Conservation (phyloP, 2,329 filamentous ascomycete species). For the Juglanconis oblonga region DNA sequence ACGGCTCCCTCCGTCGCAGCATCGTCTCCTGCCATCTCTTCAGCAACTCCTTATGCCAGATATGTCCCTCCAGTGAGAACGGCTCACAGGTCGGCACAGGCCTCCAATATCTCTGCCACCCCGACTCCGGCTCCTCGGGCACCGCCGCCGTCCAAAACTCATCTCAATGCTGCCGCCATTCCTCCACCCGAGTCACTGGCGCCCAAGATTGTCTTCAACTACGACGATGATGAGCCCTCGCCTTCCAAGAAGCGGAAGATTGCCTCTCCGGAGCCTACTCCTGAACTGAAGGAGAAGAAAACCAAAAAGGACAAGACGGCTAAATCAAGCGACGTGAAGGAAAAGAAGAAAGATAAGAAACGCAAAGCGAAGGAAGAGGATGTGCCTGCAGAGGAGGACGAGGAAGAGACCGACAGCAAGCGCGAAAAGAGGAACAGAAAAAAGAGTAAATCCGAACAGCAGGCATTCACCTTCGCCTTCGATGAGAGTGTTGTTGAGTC, state of each 20-base stretch:
- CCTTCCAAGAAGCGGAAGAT: constrained; percentile 18
- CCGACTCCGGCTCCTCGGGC: not conserved
- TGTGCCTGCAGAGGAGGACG: constrained; percentile 22
- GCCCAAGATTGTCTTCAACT: constrained; percentile 25
- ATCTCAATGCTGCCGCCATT: constrained; percentile 17
- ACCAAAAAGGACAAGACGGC: constrained; percentile 2
- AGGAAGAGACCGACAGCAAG: constrained; percentile 24
- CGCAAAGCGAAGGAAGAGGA: constrained; percentile 30
- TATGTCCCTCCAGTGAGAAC: constrained; percentile 16
- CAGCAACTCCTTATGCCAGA: constrained; percentile 18
- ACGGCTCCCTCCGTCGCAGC: constrained; percentile 5
- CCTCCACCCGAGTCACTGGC: constrained; percentile 6
- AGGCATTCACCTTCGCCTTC: constrained; percentile 25
- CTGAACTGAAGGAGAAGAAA: constrained; percentile 6
- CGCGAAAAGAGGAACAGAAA: constrained; percentile 56
- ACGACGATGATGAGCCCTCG: constrained; percentile 19
- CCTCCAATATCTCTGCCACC: not conserved
- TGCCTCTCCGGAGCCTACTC: constrained; percentile 2
- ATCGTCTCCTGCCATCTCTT: constrained; percentile 21
- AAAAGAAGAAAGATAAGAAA: constrained; percentile 28
- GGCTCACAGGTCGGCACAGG: not conserved
- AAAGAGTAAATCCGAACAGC: constrained; percentile 44
- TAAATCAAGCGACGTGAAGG: constrained; percentile 23
- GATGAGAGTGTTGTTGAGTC: not conserved
- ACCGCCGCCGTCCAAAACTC: constrained; percentile 6